Base-by-base conservation (phyloP, 2,329 filamentous ascomycete genomes). In the Talaromyces sp. region DNA sequence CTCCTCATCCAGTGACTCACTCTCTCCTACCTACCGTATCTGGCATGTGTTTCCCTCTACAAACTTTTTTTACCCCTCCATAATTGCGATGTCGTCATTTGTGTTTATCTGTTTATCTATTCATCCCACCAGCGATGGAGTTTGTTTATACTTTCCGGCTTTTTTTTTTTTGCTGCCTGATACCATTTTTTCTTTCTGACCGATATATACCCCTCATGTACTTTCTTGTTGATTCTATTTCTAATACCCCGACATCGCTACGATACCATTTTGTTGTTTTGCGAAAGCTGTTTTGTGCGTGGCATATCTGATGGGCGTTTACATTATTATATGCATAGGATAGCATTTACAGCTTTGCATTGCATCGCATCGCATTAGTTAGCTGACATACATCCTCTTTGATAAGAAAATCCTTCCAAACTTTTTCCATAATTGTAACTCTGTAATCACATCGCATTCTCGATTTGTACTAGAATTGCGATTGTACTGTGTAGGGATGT, bases 181-280 rank as follows among this genome's bases (percentile, higher is more conserved):
- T 56, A 56, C 52, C 52, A 56, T 52, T 52, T 33, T 11, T 13
- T 24, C 27, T 11, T 27, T 48, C 16, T 22, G 8, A 37, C 13
- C n/a, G 14, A 22, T 8, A 56, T 63, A 63, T 63, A 63, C 61
- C 61, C 61, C 24, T 63, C 61, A 63, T 63, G 61, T 63, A 57
- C n/a, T 22, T 45, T 41, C 10, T 47, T 54, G 19, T 47, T 57
- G 43, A 24, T 50, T 45, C 37, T 19, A n/a, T 37, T 59, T 59
- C 56, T 59, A 59, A 59, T 59, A 59, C 37, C 56, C 56, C 56
- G 56, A 39, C 31, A 41, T 59, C 56, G 56, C 56, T 59, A 45
- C 56, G 56, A 59, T 59, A 59, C 56, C 56, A 59, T 59, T 43
- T 45, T 57, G 37, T 45, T 59, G 14, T 41, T 59, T 22, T 16